These are phyloP conservation scores for Pyrus pyrifolia DNA, from an alignment of 306 rosid species.

Conservation along the genomic window DNA sequence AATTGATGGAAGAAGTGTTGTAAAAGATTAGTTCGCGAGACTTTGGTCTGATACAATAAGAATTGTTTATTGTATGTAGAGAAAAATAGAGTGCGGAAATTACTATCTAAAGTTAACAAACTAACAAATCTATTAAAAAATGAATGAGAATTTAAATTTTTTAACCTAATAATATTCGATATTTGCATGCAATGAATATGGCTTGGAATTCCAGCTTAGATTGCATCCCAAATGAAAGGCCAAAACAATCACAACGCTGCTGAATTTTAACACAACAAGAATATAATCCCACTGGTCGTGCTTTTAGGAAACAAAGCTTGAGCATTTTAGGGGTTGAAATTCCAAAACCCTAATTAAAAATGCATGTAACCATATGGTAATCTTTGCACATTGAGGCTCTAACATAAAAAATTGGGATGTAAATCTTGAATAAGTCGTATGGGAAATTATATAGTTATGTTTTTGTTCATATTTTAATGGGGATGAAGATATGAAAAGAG, in stretches of 20 bases:
- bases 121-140: background rate
- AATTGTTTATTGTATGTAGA: too few relatives aligned
- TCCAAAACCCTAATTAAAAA: background rate
- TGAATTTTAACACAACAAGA: background rate
- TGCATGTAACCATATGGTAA: background rate
- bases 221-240: constrained; percentile 16
- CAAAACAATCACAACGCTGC: constrained; percentile 12
- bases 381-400: constrained; percentile 7
- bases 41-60: background rate
- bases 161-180: background rate
- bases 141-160: too few relatives aligned
- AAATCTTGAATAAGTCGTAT: constrained; percentile 15
- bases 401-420: background rate
- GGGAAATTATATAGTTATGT: background rate
- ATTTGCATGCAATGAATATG: constrained; percentile 16
- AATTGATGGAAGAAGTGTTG: background rate
- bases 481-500: background rate
- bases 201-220: constrained; percentile 15
- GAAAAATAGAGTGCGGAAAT: too few relatives aligned
- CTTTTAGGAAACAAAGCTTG: background rate
- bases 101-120: background rate
- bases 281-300: constrained; percentile 4
- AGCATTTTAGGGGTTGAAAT: constrained; percentile 4
- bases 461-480: background rate
- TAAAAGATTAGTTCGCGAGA: background rate